Evolutionary conservation across 352 stramenopile species (phyloP), one percentile per base, ranked within the genome.

Genomic region (Globisporangium abappressorium): DNA sequence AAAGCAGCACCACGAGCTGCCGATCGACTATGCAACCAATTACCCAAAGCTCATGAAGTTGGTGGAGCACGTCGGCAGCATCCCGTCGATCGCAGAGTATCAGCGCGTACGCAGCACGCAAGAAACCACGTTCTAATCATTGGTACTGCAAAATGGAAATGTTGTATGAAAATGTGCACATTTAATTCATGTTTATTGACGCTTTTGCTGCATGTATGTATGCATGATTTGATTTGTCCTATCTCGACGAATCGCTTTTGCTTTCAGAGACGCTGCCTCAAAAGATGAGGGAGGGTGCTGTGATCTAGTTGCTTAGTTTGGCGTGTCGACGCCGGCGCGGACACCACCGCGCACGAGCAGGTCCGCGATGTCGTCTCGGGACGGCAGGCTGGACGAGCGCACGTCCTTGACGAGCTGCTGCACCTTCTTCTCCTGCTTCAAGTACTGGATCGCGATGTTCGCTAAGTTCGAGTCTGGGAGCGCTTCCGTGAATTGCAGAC

Each of bases 351-450:
- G 84, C 51, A 85, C 64, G 56, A 95, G 74, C 54, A 95, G 58
- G 70, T 93, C 84, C 24, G 80, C 81, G 30, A 95, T 95, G 65
- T 89, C 82, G 56, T 79, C 74, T 67, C 85, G 84, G 74, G 90
- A 73, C 3, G 69, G 47, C 34, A 93, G 11, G 61, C 80, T 65
- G 34, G 83, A 90, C 54, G 66, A 67, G 24, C 75, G 82, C 74
- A 85, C 80, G 57, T 86, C 80, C 64, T 83, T 91, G 57, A 87
- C 90, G 24, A 99, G 80, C 43, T 85, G 72, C 62, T 92, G 78
- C 36, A 99, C 80, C 73, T 98, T 94, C 74, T 98, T 97, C 81
- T 98, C 93, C 69, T 97, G 93, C 74, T 98, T 93, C 62, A 98
- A 81, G 78, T 98, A 99, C 65, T 92, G 78, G 38, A 99, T 72